Percentiles rank a stretch among this genome's conserved stretches.
phyloP scores from a whole-genome alignment of 1,284 basidiomycete genomes.

The Garcileccinum viscosum region DNA sequence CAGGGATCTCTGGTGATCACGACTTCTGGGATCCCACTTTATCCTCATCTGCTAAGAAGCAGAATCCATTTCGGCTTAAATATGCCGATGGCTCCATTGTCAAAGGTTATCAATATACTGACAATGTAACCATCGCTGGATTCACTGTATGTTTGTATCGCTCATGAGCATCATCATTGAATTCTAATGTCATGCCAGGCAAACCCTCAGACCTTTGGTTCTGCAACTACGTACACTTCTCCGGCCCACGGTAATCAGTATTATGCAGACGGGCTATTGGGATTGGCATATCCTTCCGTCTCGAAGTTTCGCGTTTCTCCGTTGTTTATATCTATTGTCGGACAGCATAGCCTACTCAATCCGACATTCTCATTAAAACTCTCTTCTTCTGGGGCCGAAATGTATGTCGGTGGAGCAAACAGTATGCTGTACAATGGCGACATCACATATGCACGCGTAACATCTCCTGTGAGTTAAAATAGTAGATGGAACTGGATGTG shows the following conservation, averaged over 20 bases:
- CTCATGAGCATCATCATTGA: background rate
- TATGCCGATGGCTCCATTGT: background rate
- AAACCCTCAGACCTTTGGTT: background rate
- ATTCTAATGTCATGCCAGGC: background rate
- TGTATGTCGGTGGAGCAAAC: no score
- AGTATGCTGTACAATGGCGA: no score
- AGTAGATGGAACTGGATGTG: background rate
- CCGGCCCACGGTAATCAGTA: no score
- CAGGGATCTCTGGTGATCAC: no score
- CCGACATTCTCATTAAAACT: no score
- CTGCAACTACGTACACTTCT: no score
- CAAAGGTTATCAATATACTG: background rate
- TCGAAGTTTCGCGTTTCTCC: no score
- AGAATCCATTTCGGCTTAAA: background rate
- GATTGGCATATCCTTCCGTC: no score
- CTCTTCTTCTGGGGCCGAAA: no score
- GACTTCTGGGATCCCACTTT: background rate
- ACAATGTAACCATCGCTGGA: background rate
- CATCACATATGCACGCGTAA: background rate
- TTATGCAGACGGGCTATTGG: no score
- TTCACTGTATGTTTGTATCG: background rate
- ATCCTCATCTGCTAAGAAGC: background rate
- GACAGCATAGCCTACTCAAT: no score
- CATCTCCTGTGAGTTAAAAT: background rate
- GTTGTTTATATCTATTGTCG: no score